Conservation (phyloP, 2,329 filamentous ascomycete species). For the Fusarium mundagurra region DNA sequence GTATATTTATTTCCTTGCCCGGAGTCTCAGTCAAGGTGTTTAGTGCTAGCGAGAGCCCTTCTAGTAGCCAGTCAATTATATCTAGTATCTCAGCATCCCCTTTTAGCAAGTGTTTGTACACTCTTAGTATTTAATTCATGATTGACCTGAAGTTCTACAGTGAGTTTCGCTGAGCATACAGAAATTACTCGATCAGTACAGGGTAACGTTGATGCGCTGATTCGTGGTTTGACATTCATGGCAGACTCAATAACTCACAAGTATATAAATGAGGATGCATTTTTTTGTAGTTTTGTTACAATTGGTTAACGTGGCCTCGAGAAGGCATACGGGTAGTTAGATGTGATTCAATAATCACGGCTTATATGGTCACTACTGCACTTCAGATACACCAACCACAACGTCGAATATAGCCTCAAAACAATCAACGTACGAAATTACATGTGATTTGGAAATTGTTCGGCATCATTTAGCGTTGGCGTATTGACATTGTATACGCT, state of each 20-base stretch:
- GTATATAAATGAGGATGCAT: no score
- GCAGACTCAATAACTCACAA: background rate
- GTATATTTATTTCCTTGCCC: background rate
- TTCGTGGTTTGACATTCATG: background rate
- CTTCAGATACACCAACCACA: background rate
- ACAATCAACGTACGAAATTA: background rate
- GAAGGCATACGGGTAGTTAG: background rate
- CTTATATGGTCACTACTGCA: no score
- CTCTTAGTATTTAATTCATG: background rate
- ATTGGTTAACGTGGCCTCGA: no score
- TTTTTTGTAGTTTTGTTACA: background rate
- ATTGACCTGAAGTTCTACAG: background rate
- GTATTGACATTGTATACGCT: background rate
- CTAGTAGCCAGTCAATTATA: background rate
- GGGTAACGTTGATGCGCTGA: background rate
- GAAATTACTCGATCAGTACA: background rate
- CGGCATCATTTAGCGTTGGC: background rate
- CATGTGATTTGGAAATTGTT: background rate
- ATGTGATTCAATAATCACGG: background rate
- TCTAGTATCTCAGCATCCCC: background rate
- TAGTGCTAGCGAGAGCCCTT: no score
- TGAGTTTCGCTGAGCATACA: background rate
- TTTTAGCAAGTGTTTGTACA: background rate
- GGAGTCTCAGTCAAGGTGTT: background rate
- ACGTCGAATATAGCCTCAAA: background rate